Conservation (phyloP, 2,329 filamentous ascomycete genomes). For the Chaetoscypha palmicola region DNA sequence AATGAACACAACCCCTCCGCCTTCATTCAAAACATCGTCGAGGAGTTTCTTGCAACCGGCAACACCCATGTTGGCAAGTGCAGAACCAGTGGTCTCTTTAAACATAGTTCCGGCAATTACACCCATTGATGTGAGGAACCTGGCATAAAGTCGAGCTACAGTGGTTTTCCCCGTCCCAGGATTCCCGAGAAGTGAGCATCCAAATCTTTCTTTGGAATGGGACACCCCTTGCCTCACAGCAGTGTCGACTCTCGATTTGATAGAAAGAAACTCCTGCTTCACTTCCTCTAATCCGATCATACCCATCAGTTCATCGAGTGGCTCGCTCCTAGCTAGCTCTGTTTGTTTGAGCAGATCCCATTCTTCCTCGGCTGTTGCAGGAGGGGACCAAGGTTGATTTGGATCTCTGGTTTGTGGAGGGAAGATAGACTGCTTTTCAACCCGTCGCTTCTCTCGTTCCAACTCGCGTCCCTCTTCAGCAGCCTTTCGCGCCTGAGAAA, state of each 20-base stretch:
- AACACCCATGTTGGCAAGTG: slow-evolving; percentile 55
- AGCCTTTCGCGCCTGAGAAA: not conserved
- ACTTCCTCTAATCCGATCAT: slow-evolving; percentile 65
- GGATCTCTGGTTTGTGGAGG: not conserved
- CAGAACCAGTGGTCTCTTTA: slow-evolving; percentile 49
- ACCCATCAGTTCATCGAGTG: slow-evolving; percentile 55
- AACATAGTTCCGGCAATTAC: slow-evolving; percentile 16
- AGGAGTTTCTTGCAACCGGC: slow-evolving; percentile 44
- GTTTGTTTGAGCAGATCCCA: slow-evolving; percentile 6
- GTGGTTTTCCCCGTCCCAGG: slow-evolving; percentile 45
- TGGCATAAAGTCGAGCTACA: slow-evolving; percentile 60
- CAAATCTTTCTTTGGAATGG: slow-evolving; percentile 3
- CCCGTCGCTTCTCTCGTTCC: slow-evolving; percentile 1
- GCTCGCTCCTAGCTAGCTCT: slow-evolving; percentile 41
- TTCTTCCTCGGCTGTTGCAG: slow-evolving; percentile 6
- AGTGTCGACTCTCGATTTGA: slow-evolving; percentile 56
- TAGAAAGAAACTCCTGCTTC: slow-evolving; percentile 52
- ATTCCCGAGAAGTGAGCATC: slow-evolving; percentile 1
- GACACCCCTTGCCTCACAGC: slow-evolving; percentile 43
- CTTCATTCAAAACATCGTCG: slow-evolving; percentile 54
- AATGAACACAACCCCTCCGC: slow-evolving; percentile 70
- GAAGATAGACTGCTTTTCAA: not conserved
- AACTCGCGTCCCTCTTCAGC: not conserved
- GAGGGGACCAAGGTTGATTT: slow-evolving; percentile 1
- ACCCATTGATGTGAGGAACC: slow-evolving; percentile 42